These are phyloP conservation scores for Ophiostoma pallidulum DNA, from an alignment of 2,329 filamentous ascomycete species.

Conservation along the genomic window DNA sequence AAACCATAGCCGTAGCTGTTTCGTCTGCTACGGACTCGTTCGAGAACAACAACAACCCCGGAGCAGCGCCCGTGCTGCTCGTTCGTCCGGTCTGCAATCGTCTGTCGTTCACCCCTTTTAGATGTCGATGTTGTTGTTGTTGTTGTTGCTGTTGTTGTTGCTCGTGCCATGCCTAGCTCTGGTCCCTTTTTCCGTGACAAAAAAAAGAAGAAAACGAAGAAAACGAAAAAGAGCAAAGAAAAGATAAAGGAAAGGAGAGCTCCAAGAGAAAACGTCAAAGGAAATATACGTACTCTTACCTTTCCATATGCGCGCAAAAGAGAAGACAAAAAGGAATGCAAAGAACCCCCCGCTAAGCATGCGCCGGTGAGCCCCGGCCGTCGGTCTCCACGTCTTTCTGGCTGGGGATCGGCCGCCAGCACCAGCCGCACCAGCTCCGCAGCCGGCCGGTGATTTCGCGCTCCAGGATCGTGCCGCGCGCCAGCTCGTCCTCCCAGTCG, in stretches of 20 bases:
- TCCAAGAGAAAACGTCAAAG: neutral
- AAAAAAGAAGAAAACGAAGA: too few species aligned
- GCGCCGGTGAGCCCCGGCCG: slow-evolving; percentile 11
- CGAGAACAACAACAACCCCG: neutral
- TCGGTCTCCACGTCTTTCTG: slow-evolving; percentile 31
- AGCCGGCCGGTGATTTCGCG: slow-evolving; percentile 59
- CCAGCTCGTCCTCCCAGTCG: slow-evolving; percentile 72
- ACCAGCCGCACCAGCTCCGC: slow-evolving; percentile 91
- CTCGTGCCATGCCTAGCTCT: too few species aligned
- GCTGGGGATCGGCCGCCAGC: slow-evolving; percentile 62
- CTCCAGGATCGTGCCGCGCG: slow-evolving; percentile 54
- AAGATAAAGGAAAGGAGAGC: neutral
- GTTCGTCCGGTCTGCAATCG: neutral
- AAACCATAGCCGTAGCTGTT: too few species aligned
- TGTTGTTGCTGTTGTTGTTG: too few species aligned
- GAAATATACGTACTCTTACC: neutral
- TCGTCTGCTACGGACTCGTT: too few species aligned
- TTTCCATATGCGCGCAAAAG: neutral
- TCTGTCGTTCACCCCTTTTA: neutral
- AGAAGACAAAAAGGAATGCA: neutral
- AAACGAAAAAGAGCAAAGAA: too few species aligned
- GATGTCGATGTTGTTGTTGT: too few species aligned
- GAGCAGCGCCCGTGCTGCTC: neutral
- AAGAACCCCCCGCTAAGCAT: slow-evolving; percentile 1
- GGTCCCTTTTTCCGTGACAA: too few species aligned